These are phyloP conservation scores for Lodderomyces orthopsilosis DNA, from an alignment of 1,139 yeast species.

Conservation along the genomic window DNA sequence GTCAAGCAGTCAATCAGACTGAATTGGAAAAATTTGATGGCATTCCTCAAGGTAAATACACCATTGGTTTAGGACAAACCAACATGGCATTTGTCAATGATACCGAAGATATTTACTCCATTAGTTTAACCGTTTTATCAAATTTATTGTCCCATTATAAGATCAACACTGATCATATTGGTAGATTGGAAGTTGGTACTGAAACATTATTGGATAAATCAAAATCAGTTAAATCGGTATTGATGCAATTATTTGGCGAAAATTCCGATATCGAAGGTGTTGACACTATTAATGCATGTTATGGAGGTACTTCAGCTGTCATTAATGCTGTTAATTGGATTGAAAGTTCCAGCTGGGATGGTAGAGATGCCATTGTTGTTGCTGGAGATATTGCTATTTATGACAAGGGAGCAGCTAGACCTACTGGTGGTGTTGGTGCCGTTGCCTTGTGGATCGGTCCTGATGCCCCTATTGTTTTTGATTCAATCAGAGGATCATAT, in stretches of 20 bases:
- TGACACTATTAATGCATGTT: conserved; percentile 96
- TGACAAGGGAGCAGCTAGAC: conserved; percentile 97
- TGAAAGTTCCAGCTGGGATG: conserved; percentile 97
- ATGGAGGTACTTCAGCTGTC: conserved; percentile 96
- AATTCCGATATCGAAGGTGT: conserved; percentile 94
- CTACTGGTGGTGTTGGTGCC: conserved; percentile 99
- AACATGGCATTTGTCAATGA: conserved; percentile 97
- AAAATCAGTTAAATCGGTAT: conserved; percentile 92
- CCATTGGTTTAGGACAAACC: conserved; percentile 98
- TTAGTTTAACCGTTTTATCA: conserved; percentile 79
- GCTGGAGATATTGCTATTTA: conserved; percentile 98
- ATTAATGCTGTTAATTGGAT: conserved; percentile 95
- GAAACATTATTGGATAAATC: conserved; percentile 97
- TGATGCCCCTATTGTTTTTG: conserved; percentile 95
- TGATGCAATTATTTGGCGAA: conserved; percentile 90
- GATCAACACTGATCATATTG: conserved; percentile 77
- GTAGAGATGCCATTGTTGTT: conserved; percentile 95
- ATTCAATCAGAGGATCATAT: conserved; percentile 81
- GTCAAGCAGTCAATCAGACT: conserved; percentile 77
- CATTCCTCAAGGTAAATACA: conserved; percentile 92
- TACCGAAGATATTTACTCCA: conserved; percentile 94
- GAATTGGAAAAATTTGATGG: conserved; percentile 85
- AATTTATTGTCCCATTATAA: conserved; percentile 75
- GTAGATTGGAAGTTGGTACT: conserved; percentile 98
- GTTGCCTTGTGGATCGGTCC: conserved; percentile 96